Evolutionary conservation across 192 early-diverging fungal species (phyloP).

Genomic region (Backusella luteola): DNA sequence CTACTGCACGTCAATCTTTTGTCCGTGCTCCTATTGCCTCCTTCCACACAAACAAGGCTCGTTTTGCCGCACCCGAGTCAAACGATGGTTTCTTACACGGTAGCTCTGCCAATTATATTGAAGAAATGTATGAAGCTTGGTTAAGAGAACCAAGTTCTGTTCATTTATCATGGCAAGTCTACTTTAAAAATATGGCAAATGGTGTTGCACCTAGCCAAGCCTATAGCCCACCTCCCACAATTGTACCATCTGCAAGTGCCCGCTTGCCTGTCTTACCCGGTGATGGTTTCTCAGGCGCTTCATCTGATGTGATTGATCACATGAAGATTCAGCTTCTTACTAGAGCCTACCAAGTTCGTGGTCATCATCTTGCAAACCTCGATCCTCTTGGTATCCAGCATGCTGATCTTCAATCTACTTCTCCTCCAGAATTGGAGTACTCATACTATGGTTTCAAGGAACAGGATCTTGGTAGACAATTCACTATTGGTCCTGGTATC

Average conservation of each 20-base stretch:
- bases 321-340: conserved; percentile 97
- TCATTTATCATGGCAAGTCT: conserved; percentile 95
- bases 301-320: conserved; percentile 84
- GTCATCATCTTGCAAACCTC: conserved; percentile 93
- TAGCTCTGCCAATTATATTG: conserved; percentile 77
- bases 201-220: conserved; percentile 63
- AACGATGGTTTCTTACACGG: conserved; percentile 87
- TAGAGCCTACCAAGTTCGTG: conserved; percentile 94
- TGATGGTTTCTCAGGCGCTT: conserved; percentile 44
- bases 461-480: conserved; percentile 87
- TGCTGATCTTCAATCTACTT: conserved; percentile 48
- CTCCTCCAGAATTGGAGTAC: conserved; percentile 82
- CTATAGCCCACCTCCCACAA: conserved; percentile 79
- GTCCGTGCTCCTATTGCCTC: conserved; percentile 23
- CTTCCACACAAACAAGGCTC: conserved; percentile 28
- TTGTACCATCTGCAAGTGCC: conserved; percentile 68
- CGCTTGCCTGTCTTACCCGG: conserved; percentile 47
- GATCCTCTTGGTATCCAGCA: conserved; percentile 90
- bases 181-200: conserved; percentile 82
- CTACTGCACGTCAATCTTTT: conserved; percentile 14
- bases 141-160: conserved; percentile 85
- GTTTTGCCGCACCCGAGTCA: conserved; percentile 51
- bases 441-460: conserved; percentile 95
- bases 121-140: conserved; percentile 97
- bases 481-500: conserved; percentile 92